A percentile compares a stretch with the other conserved stretches of the same genome.
These are phyloP conservation scores for Aspergillus melleus DNA, from an alignment of 2,329 filamentous ascomycete species.

Conservation along the genomic window DNA sequence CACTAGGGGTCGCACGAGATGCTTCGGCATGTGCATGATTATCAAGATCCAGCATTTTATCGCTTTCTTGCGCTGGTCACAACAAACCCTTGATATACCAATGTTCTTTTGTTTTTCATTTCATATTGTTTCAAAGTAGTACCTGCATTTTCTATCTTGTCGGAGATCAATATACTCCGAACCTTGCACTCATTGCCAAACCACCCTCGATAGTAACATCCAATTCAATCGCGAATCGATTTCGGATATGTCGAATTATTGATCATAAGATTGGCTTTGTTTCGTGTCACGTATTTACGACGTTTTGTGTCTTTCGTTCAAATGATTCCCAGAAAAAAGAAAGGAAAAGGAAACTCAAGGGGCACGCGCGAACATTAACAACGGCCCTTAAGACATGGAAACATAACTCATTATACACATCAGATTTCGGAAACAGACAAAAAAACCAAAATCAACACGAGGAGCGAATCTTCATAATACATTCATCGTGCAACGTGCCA, in stretches of 20 bases:
- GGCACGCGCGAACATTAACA: background rate
- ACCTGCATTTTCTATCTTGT: background rate
- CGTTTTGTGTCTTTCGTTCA: slow-evolving; percentile 9
- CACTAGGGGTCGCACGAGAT: slow-evolving; percentile 20
- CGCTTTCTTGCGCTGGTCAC: background rate
- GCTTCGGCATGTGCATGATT: slow-evolving; percentile 17
- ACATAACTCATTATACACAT: slow-evolving; percentile 17
- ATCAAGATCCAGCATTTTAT: slow-evolving; percentile 8
- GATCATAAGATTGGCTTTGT: background rate
- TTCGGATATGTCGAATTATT: background rate
- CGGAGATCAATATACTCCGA: slow-evolving; percentile 1
- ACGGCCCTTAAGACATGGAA: slow-evolving; percentile 14
- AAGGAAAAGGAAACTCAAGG: background rate
- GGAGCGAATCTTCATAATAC: background rate
- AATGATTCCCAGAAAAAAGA: slow-evolving; percentile 6
- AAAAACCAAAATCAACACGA: background rate
- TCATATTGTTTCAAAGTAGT: no score
- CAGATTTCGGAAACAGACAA: slow-evolving; percentile 5
- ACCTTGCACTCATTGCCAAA: background rate
- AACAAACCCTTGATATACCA: background rate
- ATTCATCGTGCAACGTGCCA: background rate
- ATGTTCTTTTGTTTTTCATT: no score
- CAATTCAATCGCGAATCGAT: background rate
- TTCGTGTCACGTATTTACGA: slow-evolving; percentile 27
- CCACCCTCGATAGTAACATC: background rate